phyloP scores from a whole-genome alignment of 108 stramenopile species.

The Schizochytrium sp. region DNA sequence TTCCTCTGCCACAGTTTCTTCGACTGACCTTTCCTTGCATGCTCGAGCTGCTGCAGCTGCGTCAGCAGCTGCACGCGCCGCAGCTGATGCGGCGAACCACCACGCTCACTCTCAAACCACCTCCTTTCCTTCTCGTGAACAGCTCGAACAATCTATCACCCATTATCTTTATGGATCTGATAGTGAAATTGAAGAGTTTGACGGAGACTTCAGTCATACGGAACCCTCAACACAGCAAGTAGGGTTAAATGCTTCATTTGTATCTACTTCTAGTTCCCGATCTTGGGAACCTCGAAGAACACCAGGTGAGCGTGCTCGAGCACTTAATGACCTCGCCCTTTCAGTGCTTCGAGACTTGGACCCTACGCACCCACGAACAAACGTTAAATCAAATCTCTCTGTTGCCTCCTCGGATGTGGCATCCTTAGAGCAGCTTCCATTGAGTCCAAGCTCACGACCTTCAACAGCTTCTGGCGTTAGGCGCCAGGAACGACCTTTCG shows the following conservation, averaged over 20 bases:
- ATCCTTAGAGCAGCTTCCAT: background rate
- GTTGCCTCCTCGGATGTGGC: slow-evolving; percentile 14
- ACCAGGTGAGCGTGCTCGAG: background rate
- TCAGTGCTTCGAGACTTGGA: slow-evolving; percentile 19
- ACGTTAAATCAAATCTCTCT: background rate
- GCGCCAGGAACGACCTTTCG: background rate
- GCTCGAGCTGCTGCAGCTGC: slow-evolving; percentile 17
- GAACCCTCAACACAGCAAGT: background rate
- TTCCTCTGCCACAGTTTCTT: background rate
- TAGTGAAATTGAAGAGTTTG: background rate
- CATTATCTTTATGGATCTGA: background rate
- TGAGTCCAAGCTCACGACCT: slow-evolving; percentile 16
- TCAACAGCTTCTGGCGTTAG: background rate
- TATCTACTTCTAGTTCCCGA: background rate
- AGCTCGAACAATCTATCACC: slow-evolving; percentile 28
- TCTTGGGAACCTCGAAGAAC: slow-evolving; percentile 15
- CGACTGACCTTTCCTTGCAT: background rate
- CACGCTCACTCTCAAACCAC: background rate
- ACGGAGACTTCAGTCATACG: background rate
- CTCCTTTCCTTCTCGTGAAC: slow-evolving; percentile 8
- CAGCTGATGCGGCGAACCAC: background rate
- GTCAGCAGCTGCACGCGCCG: background rate
- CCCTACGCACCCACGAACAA: background rate
- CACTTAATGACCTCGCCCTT: slow-evolving; percentile 14
- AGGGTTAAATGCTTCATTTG: background rate